Conservation (phyloP, 2,329 filamentous ascomycete genomes). For the Xylaria hypoxylon region DNA sequence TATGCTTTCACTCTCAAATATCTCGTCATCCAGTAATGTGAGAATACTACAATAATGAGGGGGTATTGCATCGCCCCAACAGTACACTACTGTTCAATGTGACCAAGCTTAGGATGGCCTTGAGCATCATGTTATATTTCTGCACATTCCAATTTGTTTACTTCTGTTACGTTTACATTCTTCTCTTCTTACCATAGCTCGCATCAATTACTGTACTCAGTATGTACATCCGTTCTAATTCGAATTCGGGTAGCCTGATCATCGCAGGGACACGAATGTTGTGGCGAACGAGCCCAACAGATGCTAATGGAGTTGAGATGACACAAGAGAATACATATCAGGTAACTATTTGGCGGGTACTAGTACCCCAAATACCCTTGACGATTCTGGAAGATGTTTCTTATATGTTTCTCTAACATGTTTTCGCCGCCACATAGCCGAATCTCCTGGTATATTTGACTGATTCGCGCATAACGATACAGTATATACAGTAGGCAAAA, state of each 20-base stretch:
- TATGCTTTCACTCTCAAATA: background rate
- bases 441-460: conserved; percentile 11
- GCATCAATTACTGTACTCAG: no score
- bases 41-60: background rate
- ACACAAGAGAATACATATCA: background rate
- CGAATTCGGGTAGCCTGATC: background rate
- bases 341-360: background rate
- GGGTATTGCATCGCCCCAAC: background rate
- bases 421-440: conserved; percentile 18
- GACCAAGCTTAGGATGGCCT: background rate
- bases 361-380: background rate
- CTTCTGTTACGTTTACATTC: background rate
- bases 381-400: conserved; percentile 16
- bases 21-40: background rate
- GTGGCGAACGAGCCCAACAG: background rate
- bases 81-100: background rate
- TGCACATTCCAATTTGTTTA: background rate
- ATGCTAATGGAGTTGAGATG: background rate
- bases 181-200: background rate
- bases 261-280: background rate
- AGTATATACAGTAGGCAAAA: background rate
- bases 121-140: background rate
- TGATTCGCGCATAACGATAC: background rate
- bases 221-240: background rate
- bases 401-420: conserved; percentile 15